Evolutionary conservation across 2,329 filamentous ascomycete species (phyloP).

Genomic region (Zasmidium angulare): DNA sequence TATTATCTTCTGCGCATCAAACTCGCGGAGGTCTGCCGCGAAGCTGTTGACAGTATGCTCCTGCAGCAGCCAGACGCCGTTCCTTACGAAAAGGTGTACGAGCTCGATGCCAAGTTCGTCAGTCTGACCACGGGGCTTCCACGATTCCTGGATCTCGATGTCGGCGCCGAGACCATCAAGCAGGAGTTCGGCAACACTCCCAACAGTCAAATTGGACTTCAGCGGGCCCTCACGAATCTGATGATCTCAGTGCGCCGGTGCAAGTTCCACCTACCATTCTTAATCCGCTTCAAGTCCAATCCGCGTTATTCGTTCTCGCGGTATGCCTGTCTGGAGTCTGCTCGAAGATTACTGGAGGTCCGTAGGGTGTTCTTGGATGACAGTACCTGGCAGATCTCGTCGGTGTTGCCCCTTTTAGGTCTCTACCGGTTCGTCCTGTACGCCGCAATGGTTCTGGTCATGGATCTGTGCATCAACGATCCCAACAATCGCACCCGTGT

Average conservation of each 20-base stretch:
- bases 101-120: conserved; percentile 15
- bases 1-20: conserved; percentile 44
- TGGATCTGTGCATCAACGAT: background rate
- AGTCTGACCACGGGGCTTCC: conserved; percentile 11
- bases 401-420: background rate
- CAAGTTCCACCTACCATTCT: conserved; percentile 26
- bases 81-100: conserved; percentile 13
- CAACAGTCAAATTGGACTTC: background rate
- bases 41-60: conserved; percentile 38
- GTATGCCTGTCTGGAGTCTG: conserved; percentile 17
- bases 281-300: conserved; percentile 16
- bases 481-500: background rate
- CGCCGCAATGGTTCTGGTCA: background rate
- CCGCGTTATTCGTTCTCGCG: conserved; percentile 18
- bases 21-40: conserved; percentile 42
- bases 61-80: conserved; percentile 4
- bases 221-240: conserved; percentile 14
- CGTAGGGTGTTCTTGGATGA: background rate
- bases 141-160: background rate
- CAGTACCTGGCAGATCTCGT: background rate
- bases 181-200: background rate
- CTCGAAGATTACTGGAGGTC: conserved; percentile 11
- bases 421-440: background rate
- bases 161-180: background rate
- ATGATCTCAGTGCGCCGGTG: conserved; percentile 18